phyloP scores from a whole-genome alignment of 1,284 basidiomycete genomes.

The Ceratobasidium theobromae region DNA sequence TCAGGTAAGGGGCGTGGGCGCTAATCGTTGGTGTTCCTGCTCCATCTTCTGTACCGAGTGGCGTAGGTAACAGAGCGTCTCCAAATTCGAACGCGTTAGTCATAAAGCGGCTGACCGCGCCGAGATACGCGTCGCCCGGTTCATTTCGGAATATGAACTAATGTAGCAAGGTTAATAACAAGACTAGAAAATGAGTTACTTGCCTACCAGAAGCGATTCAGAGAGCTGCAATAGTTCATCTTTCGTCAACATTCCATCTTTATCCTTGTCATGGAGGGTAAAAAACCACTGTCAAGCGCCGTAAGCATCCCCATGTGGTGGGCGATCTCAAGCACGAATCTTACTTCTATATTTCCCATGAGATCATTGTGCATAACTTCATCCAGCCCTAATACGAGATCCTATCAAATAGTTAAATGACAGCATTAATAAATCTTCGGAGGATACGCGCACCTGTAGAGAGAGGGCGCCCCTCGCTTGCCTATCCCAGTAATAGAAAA shows the following conservation, averaged over 20 bases:
- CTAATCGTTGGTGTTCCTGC: conserved; percentile 48
- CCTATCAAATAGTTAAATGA: conserved; percentile 51
- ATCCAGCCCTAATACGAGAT: conserved; percentile 87
- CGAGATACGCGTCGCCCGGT: conserved; percentile 94
- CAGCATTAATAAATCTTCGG: not conserved
- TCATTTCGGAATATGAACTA: conserved; percentile 98
- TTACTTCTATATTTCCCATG: conserved; percentile 84
- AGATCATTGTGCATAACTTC: conserved; percentile 94
- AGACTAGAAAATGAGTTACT: not conserved
- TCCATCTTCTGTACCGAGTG: conserved; percentile 45
- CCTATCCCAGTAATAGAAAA: conserved; percentile 91
- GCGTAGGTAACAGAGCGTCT: conserved; percentile 66
- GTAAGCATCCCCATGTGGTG: not conserved
- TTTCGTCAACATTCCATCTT: conserved; percentile 86
- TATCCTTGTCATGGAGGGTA: conserved; percentile 93
- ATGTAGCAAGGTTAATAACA: not conserved
- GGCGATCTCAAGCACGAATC: too few relatives aligned
- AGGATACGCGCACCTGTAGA: conserved; percentile 61
- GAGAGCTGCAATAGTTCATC: conserved; percentile 71
- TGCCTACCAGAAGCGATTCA: conserved; percentile 83
- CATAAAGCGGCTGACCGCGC: conserved; percentile 93
- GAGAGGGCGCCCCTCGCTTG: conserved; percentile 79
- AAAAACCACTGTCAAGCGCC: conserved; percentile 80
- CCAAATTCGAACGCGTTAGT: conserved; percentile 97
- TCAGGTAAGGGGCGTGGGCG: conserved; percentile 82